phyloP scores from a whole-genome alignment of 2,329 filamentous ascomycete genomes.

The Alternaria incomplexa region DNA sequence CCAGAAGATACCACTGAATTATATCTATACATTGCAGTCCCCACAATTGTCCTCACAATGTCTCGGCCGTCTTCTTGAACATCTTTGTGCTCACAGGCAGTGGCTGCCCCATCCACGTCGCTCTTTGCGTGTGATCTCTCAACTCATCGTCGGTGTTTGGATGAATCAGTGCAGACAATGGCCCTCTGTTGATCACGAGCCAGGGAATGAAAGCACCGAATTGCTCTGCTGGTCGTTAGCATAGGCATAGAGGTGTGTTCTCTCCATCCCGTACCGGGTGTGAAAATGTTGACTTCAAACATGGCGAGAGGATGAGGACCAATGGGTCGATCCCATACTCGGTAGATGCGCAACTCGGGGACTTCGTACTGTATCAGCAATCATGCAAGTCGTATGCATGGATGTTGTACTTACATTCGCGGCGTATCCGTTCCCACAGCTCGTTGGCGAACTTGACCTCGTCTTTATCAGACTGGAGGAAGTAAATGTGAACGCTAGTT shows the following conservation, averaged over 20 bases:
- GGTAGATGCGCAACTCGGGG: conserved; percentile 83
- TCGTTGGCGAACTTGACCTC: conserved; percentile 73
- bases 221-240: conserved; percentile 58
- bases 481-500: conserved; percentile 76
- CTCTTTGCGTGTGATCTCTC: conserved; percentile 70
- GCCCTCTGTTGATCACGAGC: conserved; percentile 81
- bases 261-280: conserved; percentile 56
- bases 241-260: not conserved
- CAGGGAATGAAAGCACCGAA: conserved; percentile 90
- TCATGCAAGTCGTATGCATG: too few species aligned
- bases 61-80: conserved; percentile 49
- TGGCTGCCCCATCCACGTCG: conserved; percentile 76
- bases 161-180: conserved; percentile 79
- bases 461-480: conserved; percentile 65
- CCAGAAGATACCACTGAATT: not conserved
- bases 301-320: conserved; percentile 85
- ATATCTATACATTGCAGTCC: not conserved
- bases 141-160: conserved; percentile 75
- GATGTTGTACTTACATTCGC: conserved; percentile 69
- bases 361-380: conserved; percentile 58
- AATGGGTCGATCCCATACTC: conserved; percentile 75
- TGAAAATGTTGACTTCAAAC: conserved; percentile 92
- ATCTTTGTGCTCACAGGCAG: conserved; percentile 64
- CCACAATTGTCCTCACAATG: not conserved
- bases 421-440: conserved; percentile 77